A percentile compares a stretch with the other conserved stretches of the same genome.
These are phyloP conservation scores for Goffeauzyma gilvescens DNA, from an alignment of 768 basidiomycete species.

Conservation along the genomic window DNA sequence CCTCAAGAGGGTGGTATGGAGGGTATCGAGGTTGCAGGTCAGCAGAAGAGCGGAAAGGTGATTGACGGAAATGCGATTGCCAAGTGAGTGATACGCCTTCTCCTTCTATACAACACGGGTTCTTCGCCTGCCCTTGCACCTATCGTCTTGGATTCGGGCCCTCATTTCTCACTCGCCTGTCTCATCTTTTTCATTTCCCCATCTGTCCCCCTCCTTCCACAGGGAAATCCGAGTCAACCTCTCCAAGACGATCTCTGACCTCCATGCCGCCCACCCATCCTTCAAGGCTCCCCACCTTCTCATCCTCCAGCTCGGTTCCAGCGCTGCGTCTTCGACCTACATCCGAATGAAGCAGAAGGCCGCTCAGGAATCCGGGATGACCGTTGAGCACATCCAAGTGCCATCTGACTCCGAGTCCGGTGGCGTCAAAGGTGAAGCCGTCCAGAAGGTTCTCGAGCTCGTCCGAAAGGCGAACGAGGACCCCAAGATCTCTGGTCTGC, in stretches of 20 bases:
- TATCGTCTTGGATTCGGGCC: slow-evolving; percentile 2
- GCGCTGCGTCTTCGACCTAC: slow-evolving; percentile 76
- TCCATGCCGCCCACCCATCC: slow-evolving; percentile 54
- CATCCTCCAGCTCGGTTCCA: slow-evolving; percentile 83
- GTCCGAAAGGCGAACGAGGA: slow-evolving; percentile 73
- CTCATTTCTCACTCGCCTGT: slow-evolving; percentile 1
- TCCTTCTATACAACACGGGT: neutral
- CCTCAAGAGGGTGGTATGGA: slow-evolving; percentile 10
- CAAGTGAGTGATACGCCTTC: slow-evolving; percentile 44
- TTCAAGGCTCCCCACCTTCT: slow-evolving; percentile 69
- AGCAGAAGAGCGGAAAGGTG: slow-evolving; percentile 39
- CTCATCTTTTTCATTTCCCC: neutral
- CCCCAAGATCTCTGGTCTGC: slow-evolving; percentile 60
- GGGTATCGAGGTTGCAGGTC: slow-evolving; percentile 5
- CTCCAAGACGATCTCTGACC: slow-evolving; percentile 45
- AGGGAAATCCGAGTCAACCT: slow-evolving; percentile 68
- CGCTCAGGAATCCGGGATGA: slow-evolving; percentile 80
- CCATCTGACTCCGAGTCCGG: slow-evolving; percentile 27
- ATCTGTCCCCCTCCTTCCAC: slow-evolving; percentile 3
- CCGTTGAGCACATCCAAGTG: slow-evolving; percentile 52
- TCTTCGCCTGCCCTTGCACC: neutral
- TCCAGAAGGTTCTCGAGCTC: slow-evolving; percentile 53
- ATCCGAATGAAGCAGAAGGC: slow-evolving; percentile 97
- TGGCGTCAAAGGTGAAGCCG: slow-evolving; percentile 26
- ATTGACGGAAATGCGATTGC: slow-evolving; percentile 74